Base-by-base conservation (phyloP, 495 filamentous ascomycete genomes). In the Elaphomyces granulatus region DNA sequence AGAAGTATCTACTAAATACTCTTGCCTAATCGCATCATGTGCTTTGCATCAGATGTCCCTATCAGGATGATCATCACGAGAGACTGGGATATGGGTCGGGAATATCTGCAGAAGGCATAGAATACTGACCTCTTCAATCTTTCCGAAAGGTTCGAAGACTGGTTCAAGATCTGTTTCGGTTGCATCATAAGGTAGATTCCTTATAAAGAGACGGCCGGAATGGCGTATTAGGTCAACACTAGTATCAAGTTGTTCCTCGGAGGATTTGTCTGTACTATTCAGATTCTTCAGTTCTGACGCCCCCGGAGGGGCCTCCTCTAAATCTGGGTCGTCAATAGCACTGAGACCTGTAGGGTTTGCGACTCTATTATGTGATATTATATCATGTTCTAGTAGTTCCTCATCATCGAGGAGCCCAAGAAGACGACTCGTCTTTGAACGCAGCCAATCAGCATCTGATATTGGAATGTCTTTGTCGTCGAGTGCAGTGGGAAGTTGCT, bases 11-110 rank as follows among this genome's bases (percentile, higher is more conserved):
- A 81, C 80, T 79, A 79, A 80, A 78, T 76, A 67, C 67, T 72
- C 72, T 74, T 50, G 60, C 69, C 66, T 67, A 59, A 45, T 73
- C 50, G 70, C 67, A 77, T 78, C 77, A 80, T 55, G 35, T 74
- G 73, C 74, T 60, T 54, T 59, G 76, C 78, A 90, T 95, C 77
- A 81, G 87, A 72, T 96, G 88, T 95, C 90, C 90, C 90, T 96
- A 96, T 94, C 88, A 76, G 80, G 80, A 74, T 74, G 60, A 79
- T 95, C 88, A 95, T 95, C 88, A 87, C 69, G 54, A 62, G 68
- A 71, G 56, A 51, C 15, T 23, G 4, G 37, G 41, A 20, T 8
- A 28, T 33, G 16, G 34, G 23, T 20, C 12, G 4, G 28, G 1
- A 16, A 17, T 0, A 21, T 16, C 10, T 41, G 39, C 33, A 43